These are phyloP conservation scores for Fusarium pininemorale DNA, from an alignment of 2,329 filamentous ascomycete genomes.

Conservation along the genomic window DNA sequence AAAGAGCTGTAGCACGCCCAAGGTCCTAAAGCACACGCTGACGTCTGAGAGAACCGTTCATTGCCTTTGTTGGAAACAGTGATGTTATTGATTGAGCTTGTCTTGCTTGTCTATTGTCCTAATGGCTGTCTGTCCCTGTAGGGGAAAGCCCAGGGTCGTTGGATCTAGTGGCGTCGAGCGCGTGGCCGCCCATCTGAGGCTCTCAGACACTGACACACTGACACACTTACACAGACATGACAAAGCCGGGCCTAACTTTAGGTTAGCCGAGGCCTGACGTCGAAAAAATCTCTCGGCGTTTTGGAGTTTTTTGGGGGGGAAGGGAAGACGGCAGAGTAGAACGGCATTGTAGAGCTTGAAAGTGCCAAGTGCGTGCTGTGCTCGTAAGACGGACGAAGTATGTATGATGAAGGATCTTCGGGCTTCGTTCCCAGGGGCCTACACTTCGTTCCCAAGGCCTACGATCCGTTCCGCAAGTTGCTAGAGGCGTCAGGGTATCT, in stretches of 20 bases:
- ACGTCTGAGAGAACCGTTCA: background rate
- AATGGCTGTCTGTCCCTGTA: background rate
- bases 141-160: slow-evolving; percentile 9
- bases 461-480: slow-evolving; percentile 22
- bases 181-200: slow-evolving; percentile 25
- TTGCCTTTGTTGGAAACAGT: slow-evolving; percentile 13
- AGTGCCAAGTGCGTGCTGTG: background rate
- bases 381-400: background rate
- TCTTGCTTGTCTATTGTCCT: slow-evolving; percentile 8
- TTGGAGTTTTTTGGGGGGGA: background rate
- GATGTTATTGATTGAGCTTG: slow-evolving; percentile 20
- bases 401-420: slow-evolving; percentile 23
- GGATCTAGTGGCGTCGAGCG: slow-evolving; percentile 29
- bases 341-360: background rate
- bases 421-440: slow-evolving; percentile 17
- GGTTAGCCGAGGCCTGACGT: slow-evolving; percentile 19
- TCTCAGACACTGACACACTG: background rate
- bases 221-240: background rate
- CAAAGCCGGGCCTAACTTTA: background rate
- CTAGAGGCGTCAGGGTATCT: background rate
- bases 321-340: slow-evolving; percentile 8
- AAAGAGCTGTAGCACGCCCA: slow-evolving; percentile 26
- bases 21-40: background rate
- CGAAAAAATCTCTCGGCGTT: background rate
- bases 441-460: slow-evolving; percentile 17